Percentiles rank a stretch among this genome's conserved stretches.
Evolutionary conservation across 768 basidiomycete species (phyloP).

Genomic region (Macrolepiota albuminosa): DNA sequence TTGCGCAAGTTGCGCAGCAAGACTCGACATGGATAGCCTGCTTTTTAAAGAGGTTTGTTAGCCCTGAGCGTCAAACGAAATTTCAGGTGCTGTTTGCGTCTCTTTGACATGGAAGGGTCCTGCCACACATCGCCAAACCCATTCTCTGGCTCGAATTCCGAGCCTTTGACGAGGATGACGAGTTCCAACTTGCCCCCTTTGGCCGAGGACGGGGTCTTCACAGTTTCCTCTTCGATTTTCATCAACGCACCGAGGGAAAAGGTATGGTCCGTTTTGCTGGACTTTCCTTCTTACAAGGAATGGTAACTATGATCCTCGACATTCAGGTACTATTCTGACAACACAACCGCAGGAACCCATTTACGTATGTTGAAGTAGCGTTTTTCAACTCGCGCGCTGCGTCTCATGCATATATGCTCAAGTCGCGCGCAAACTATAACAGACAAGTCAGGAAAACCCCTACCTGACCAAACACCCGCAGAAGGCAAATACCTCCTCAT

Average conservation of each 20-base stretch:
- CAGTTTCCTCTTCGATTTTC: conserved; percentile 36
- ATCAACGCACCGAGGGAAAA: conserved; percentile 60
- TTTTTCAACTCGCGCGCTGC: not conserved
- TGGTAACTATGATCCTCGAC: conserved; percentile 36
- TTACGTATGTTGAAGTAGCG: conserved; percentile 40
- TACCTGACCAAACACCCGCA: conserved; percentile 43
- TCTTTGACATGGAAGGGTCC: not conserved
- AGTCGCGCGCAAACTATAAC: conserved; percentile 50
- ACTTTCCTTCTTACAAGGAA: conserved; percentile 57
- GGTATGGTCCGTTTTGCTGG: conserved; percentile 58
- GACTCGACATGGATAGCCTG: conserved; percentile 51
- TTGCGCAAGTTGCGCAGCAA: conserved; percentile 78
- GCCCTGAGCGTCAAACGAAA: not conserved
- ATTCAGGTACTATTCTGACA: not conserved
- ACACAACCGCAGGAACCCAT: conserved; percentile 50
- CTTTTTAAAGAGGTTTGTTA: not conserved
- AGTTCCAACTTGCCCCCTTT: conserved; percentile 32
- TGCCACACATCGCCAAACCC: not conserved
- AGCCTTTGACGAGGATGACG: not conserved
- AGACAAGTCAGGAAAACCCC: conserved; percentile 31
- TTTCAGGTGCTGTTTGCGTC: conserved; percentile 9
- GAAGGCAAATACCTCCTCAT: conserved; percentile 47
- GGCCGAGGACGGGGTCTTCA: conserved; percentile 39
- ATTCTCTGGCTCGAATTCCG: not conserved
- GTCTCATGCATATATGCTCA: conserved; percentile 1